phyloP scores from a whole-genome alignment of 2,329 filamentous ascomycete genomes.

The Simplicillium aogashimaense region DNA sequence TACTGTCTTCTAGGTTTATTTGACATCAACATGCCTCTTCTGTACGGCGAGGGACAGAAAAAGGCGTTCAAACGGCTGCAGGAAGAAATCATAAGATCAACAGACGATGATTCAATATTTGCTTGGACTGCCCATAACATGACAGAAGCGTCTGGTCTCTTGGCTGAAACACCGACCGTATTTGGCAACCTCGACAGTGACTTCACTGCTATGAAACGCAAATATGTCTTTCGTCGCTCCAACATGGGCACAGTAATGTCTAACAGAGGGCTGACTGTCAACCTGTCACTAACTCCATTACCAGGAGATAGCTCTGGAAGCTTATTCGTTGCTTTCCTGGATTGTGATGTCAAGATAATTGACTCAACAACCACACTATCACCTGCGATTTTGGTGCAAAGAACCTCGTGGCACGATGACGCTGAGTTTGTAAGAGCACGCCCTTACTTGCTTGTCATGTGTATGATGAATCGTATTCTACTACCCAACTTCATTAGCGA shows the following conservation, averaged over 20 bases:
- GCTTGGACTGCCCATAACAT: conserved; percentile 13
- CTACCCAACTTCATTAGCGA: conserved; percentile 13
- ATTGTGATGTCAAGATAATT: conserved; percentile 15
- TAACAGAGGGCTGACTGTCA: conserved; percentile 14
- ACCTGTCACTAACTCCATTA: conserved; percentile 15
- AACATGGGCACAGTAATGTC: conserved; percentile 11
- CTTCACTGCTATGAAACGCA: conserved; percentile 3
- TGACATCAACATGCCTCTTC: conserved; percentile 17
- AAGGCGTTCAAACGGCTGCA: conserved; percentile 13
- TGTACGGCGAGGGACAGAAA: conserved; percentile 18
- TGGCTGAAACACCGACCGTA: conserved; percentile 15
- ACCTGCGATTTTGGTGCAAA: conserved; percentile 17
- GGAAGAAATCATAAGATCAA: conserved; percentile 15
- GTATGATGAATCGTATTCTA: conserved; percentile 16
- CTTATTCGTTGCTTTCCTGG: conserved; percentile 16
- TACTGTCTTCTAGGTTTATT: conserved; percentile 20
- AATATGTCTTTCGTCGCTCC: conserved; percentile 14
- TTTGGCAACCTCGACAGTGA: conserved; percentile 8
- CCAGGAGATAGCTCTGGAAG: conserved; percentile 13
- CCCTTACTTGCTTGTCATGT: conserved; percentile 13
- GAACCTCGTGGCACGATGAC: conserved; percentile 16
- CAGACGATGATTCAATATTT: conserved; percentile 18
- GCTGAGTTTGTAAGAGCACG: conserved; percentile 16
- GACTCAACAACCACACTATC: conserved; percentile 6
- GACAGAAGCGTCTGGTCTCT: conserved; percentile 15